A percentile compares a stretch with the other conserved stretches of the same genome.
Evolutionary conservation across 1,284 basidiomycete genomes (phyloP).

Genomic region (Inonotus hispidus): DNA sequence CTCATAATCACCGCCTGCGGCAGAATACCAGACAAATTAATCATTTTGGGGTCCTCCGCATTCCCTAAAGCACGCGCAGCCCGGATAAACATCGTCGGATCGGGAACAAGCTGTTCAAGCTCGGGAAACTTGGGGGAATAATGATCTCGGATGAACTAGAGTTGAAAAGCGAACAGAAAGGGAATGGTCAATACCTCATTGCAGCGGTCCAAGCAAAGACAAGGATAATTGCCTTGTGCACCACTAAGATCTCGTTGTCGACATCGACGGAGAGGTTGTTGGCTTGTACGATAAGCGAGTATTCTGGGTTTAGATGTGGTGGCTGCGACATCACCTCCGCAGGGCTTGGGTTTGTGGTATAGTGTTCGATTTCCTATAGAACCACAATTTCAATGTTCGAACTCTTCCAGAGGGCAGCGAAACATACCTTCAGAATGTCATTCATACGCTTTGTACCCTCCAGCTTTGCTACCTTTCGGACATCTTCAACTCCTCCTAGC

Average conservation of each 20-base stretch:
- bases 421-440: conserved; percentile 73
- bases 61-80: conserved; percentile 90
- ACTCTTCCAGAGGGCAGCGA: neutral
- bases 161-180: conserved; percentile 14
- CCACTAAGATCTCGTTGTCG: conserved; percentile 95
- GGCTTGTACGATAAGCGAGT: conserved; percentile 92
- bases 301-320: conserved; percentile 92
- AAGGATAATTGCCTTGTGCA: conserved; percentile 73
- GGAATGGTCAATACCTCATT: conserved; percentile 37
- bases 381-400: neutral
- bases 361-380: conserved; percentile 86
- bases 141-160: conserved; percentile 95
- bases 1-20: conserved; percentile 95
- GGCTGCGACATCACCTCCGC: conserved; percentile 74
- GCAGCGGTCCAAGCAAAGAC: conserved; percentile 29
- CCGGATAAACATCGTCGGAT: conserved; percentile 89
- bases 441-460: conserved; percentile 80
- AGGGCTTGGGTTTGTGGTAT: conserved; percentile 70
- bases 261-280: conserved; percentile 99
- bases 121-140: conserved; percentile 96
- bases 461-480: conserved; percentile 84
- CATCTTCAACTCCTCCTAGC: conserved; percentile 75
- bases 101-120: conserved; percentile 89
- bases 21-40: conserved; percentile 73
- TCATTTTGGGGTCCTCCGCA: conserved; percentile 80